Percentiles rank a stretch among this genome's conserved stretches.
These are phyloP conservation scores for Pichia kluyveri DNA, from an alignment of 805 yeast species.

Conservation along the genomic window DNA sequence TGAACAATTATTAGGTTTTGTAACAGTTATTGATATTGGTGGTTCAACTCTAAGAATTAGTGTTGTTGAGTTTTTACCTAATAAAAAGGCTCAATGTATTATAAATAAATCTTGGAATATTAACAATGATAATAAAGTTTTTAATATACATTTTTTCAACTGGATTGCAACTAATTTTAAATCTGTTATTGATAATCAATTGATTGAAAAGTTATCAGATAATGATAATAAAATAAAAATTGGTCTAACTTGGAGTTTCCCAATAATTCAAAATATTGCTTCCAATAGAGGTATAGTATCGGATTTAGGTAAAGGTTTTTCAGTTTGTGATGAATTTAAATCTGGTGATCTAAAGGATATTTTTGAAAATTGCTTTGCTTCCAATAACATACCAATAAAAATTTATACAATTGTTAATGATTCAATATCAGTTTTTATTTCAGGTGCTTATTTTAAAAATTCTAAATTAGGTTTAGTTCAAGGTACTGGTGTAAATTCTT, in stretches of 20 bases:
- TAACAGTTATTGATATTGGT: slow-evolving; percentile 42
- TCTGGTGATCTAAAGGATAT: slow-evolving; percentile 33
- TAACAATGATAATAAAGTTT: slow-evolving; percentile 1
- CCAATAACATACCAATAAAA: slow-evolving; percentile 23
- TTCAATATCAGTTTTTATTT: slow-evolving; percentile 54
- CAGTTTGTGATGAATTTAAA: slow-evolving; percentile 32
- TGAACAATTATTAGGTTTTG: slow-evolving; percentile 10
- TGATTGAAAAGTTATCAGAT: slow-evolving; percentile 1
- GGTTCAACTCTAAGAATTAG: slow-evolving; percentile 43
- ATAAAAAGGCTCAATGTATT: slow-evolving; percentile 10
- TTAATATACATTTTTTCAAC: slow-evolving; percentile 1
- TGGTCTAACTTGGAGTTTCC: slow-evolving; percentile 54
- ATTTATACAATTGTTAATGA: slow-evolving; percentile 47
- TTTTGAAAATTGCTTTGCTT: slow-evolving; percentile 23
- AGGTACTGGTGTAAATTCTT: slow-evolving; percentile 62
- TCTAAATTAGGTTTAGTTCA: slow-evolving; percentile 47
- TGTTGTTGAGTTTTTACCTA: slow-evolving; percentile 11
- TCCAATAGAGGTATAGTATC: slow-evolving; percentile 37
- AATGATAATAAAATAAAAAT: slow-evolving; percentile 21
- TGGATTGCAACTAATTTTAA: slow-evolving; percentile 2
- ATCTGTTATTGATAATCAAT: not conserved
- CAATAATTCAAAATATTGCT: slow-evolving; percentile 30
- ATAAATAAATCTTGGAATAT: slow-evolving; percentile 8
- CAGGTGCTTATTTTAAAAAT: slow-evolving; percentile 31
- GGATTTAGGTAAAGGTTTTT: slow-evolving; percentile 56